These are phyloP conservation scores for Zygosaccharomyces sapae DNA, from an alignment of 1,139 yeast species.

Conservation along the genomic window DNA sequence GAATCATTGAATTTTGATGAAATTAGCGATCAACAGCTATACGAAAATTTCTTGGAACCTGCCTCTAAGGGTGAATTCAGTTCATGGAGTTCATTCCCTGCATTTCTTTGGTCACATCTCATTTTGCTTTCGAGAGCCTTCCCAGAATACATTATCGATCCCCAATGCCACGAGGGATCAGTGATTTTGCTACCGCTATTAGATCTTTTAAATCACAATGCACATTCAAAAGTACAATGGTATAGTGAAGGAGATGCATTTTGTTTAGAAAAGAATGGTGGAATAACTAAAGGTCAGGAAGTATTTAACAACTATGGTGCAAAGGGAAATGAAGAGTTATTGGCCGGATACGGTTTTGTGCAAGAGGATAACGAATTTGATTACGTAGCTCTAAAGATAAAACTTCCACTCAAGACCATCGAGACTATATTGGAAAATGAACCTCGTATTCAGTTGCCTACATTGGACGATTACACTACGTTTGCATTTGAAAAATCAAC, in stretches of 20 bases:
- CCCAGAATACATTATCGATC: constrained; percentile 52
- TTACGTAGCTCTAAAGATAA: constrained; percentile 54
- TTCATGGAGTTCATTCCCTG: constrained; percentile 59
- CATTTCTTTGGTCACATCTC: constrained; percentile 70
- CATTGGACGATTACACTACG: constrained; percentile 40
- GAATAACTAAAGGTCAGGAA: constrained; percentile 42
- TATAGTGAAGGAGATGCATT: constrained; percentile 32
- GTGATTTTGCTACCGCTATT: constrained; percentile 71
- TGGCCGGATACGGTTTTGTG: constrained; percentile 63
- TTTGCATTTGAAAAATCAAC: constrained; percentile 35
- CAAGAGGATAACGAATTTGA: constrained; percentile 59
- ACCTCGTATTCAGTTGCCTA: constrained; percentile 47
- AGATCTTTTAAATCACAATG: constrained; percentile 72
- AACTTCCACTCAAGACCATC: constrained; percentile 40
- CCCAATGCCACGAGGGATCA: constrained; percentile 34
- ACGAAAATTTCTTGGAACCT: constrained; percentile 13
- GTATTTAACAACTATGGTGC: constrained; percentile 80
- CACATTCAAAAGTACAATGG: constrained; percentile 65
- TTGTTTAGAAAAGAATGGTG: constrained; percentile 24
- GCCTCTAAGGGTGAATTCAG: constrained; percentile 11
- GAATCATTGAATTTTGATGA: constrained; percentile 9
- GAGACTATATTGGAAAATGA: constrained; percentile 33
- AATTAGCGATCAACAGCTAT: constrained; percentile 14
- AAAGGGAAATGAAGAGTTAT: constrained; percentile 72
- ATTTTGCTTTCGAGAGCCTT: constrained; percentile 76